Evolutionary conservation across 164 flowering plant genomes (phyloP), one percentile per base, ranked within the genome.

Genomic region (Vitis riparia): DNA sequence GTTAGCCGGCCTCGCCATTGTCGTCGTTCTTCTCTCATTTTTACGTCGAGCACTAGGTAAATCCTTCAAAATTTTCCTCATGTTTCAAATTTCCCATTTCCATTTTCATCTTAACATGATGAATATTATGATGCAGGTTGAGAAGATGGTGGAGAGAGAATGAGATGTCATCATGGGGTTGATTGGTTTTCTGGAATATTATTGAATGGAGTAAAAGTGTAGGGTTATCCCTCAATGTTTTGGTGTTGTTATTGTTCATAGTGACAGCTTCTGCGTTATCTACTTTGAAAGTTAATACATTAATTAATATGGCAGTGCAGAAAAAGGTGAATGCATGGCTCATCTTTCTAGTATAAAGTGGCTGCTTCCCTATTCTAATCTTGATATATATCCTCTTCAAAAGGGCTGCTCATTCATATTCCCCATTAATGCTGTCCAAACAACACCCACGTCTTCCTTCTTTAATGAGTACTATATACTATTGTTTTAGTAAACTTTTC

Each of bases 11-110:
- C 65, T 92, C 12, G 91, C 94, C 0, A 59, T 92, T 65, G 55
- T 94, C n/a, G 73, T 92, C 19, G 97, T 94, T 66, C 80, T 91
- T 63, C 94, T 94, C 70, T 86, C 99, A 23, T 48, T 86, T 67
- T 80, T 86, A 53, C 71, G 87, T 68, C 87, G 73, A 85, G 77
- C 87, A 68, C 37, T 73, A n/a, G 73, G 89, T 82, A 71, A 59
- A 65, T 65, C 55, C 52, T 58, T 29, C 51, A 37, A 71, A 9
- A 23, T 47, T 49, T 44, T 52, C 10, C 47, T 57, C 12, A 9
- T 10, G 9, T 48, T 9, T 57, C 16, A 14, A 32, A 32, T 32
- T 32, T 32, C 44, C 7, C 44, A 32, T 32, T 57, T 51, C 12
- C 30, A 5, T 37, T 17, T 51, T 30, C 12, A 47, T 51, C 19